A percentile compares a stretch with the other conserved stretches of the same genome.
Conservation (phyloP, 208 protist species). For the Tetramitus jugosus region DNA sequence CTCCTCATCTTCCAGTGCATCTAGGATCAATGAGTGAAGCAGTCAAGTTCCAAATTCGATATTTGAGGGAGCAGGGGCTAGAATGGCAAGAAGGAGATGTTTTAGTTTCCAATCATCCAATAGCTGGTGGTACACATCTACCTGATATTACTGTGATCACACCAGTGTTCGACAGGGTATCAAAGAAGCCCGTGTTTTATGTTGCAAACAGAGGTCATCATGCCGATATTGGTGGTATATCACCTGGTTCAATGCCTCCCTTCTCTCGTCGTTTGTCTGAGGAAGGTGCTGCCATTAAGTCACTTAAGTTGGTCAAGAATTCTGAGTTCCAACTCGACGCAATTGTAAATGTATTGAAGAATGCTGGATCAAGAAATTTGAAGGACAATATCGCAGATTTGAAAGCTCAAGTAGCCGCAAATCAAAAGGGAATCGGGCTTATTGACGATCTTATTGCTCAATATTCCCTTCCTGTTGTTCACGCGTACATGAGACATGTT, state of each 20-base stretch:
- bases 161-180: constrained; percentile 59
- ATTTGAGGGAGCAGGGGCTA: constrained; percentile 44
- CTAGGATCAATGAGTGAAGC: constrained; percentile 83
- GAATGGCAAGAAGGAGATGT: constrained; percentile 76
- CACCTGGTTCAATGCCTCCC: constrained; percentile 85
- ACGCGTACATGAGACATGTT: constrained; percentile 86
- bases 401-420: constrained; percentile 77
- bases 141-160: constrained; percentile 92
- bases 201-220: constrained; percentile 88
- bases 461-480: constrained; percentile 68
- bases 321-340: constrained; percentile 72
- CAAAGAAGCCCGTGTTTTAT: constrained; percentile 65
- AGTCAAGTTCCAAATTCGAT: constrained; percentile 64
- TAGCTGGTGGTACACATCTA: constrained; percentile 81
- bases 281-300: constrained; percentile 79
- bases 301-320: constrained; percentile 73
- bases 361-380: constrained; percentile 64
- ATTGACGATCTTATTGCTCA: constrained; percentile 69
- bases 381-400: constrained; percentile 82
- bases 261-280: constrained; percentile 73
- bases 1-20: constrained; percentile 89
- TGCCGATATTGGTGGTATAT: constrained; percentile 87
- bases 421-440: constrained; percentile 76
- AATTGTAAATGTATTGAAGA: constrained; percentile 62
- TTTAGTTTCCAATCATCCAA: constrained; percentile 81